A percentile compares a stretch with the other conserved stretches of the same genome.
These are phyloP conservation scores for Rhynchospora pubera DNA, from an alignment of 176 grass and related monocot genomes.

Conservation along the genomic window DNA sequence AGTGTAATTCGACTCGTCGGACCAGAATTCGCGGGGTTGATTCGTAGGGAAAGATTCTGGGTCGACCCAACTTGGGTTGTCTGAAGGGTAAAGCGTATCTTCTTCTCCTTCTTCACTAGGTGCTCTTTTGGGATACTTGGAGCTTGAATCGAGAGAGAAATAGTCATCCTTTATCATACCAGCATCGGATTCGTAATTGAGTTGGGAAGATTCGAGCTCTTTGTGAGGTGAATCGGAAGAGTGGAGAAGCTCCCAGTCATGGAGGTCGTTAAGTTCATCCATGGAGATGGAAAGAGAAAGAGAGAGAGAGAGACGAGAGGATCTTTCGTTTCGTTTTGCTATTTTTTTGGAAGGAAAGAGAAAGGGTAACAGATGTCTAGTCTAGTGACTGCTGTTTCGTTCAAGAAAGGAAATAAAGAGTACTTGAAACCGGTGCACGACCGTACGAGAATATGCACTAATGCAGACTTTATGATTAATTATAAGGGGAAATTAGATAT, in stretches of 20 bases:
- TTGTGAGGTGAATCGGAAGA: slow-evolving; percentile 21
- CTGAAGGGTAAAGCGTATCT: slow-evolving; percentile 31
- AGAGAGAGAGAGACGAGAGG: neutral
- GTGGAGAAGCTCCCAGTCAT: slow-evolving; percentile 74
- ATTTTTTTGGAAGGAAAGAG: neutral
- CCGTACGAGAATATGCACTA: neutral
- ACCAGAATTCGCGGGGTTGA: slow-evolving; percentile 48
- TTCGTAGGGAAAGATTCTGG: slow-evolving; percentile 55
- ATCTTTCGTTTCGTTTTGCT: neutral
- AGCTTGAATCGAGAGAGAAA: slow-evolving; percentile 59
- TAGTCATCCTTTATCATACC: slow-evolving; percentile 81
- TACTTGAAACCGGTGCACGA: neutral
- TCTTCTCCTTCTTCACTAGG: slow-evolving; percentile 25
- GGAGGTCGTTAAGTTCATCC: slow-evolving; percentile 36
- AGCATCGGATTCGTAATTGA: slow-evolving; percentile 28
- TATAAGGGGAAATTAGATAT: too few relatives aligned
- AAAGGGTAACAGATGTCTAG: too few relatives aligned
- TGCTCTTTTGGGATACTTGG: slow-evolving; percentile 33
- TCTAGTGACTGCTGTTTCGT: too few relatives aligned
- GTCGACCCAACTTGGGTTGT: slow-evolving; percentile 62
- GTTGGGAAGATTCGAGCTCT: neutral
- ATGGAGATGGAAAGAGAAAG: slow-evolving; percentile 28
- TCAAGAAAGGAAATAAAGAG: too few relatives aligned
- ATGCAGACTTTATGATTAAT: too few relatives aligned
- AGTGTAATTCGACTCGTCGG: slow-evolving; percentile 54